Percentiles rank a stretch among this genome's conserved stretches.
Conservation (phyloP, 768 basidiomycete genomes). For the Trametes villosa region DNA sequence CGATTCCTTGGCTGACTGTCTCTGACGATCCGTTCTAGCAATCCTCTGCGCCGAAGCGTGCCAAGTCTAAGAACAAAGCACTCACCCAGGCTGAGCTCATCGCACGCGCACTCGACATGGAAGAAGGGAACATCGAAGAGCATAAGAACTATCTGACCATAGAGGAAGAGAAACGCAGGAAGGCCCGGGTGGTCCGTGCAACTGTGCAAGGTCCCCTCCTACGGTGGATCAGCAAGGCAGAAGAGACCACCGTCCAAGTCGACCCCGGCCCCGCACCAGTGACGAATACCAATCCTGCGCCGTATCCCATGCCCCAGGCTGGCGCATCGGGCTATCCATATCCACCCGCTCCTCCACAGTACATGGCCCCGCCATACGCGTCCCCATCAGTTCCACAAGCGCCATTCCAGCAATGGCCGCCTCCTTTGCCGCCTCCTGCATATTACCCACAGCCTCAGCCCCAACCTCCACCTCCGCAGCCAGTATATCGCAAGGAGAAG, state of each 20-base stretch:
- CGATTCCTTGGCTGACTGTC: background rate
- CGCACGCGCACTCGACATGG: conserved; percentile 80
- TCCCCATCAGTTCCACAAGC: background rate
- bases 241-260: conserved; percentile 54
- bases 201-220: conserved; percentile 67
- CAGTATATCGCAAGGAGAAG: conserved; percentile 48
- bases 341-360: background rate
- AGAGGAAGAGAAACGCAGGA: conserved; percentile 83
- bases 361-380: conserved; percentile 1
- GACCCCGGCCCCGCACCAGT: conserved; percentile 39
- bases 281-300: background rate
- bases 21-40: conserved; percentile 2
- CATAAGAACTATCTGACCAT: conserved; percentile 78
- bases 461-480: conserved; percentile 28
- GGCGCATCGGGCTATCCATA: conserved; percentile 5
- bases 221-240: conserved; percentile 70
- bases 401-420: conserved; percentile 22
- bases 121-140: conserved; percentile 81
- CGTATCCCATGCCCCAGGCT: background rate
- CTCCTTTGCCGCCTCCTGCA: conserved; percentile 9
- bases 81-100: conserved; percentile 86
- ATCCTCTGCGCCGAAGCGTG: conserved; percentile 62
- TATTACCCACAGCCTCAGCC: conserved; percentile 30
- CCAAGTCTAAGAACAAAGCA: conserved; percentile 52
- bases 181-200: conserved; percentile 64